Base-by-base conservation (phyloP, 2,329 filamentous ascomycete species). In the Cryphonectria nitschkei region DNA sequence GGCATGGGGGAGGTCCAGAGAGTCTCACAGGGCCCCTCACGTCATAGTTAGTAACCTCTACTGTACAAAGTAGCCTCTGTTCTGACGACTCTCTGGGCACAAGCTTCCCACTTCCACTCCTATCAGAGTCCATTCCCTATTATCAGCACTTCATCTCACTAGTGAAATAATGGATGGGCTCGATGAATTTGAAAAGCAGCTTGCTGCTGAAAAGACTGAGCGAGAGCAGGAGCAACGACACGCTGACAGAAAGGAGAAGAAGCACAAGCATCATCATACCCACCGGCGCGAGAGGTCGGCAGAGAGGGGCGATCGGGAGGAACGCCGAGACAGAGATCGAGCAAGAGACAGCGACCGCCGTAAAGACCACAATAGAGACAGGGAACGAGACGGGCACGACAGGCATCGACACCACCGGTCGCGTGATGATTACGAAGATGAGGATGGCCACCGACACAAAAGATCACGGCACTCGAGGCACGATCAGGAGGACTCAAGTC, bases 391-490 rank as follows among this genome's bases (percentile, higher is more conserved):
- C 43, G 75, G 80, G 41, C 78, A 79, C 65, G 77, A 78, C 16
- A 50, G 46, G 22, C 76, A 78, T 26, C 74, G 77, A 32, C 78
- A 80, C 63, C 78, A 80, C 63, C 77, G 76, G 43, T 84, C 85
- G 0, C 82, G 78, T 69, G 84, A 89, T 65, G 86, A 88, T 66
- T 83, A 82, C 8, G 80, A 50, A 19, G 72, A 75, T 22, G 70
- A 74, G 11, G 72, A 75, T 19, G 71, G 74, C 9, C 74, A 75
- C 52, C 71, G 75, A n/a, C 76, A 85, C 50, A 82, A 86, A 70
- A 79, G 81, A 13, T 83, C 83, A 63, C 81, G 82, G 70, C 78
- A 69, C 82, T 60, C 67, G 7, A 69, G 43, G 54, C 50, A 73
- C 22, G 72, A 56, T 22, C 86, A 87, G 73, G 81, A 83, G 63